Evolutionary conservation across 495 filamentous ascomycete species (phyloP).

Genomic region (Schizothecium vesticola): DNA sequence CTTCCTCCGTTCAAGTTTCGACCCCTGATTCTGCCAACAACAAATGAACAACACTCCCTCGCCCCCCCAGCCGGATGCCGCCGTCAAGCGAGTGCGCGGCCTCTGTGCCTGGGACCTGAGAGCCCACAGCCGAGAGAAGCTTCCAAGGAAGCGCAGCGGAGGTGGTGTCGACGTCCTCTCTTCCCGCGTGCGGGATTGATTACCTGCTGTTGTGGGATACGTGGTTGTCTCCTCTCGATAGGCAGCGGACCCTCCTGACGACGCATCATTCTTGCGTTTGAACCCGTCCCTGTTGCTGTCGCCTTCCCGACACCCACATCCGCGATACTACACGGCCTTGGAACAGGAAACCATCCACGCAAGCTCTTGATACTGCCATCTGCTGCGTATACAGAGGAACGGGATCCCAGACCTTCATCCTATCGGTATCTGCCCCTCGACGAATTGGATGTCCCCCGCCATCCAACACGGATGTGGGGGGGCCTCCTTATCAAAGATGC

Average conservation of each 20-base stretch:
- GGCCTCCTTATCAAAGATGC: conserved; percentile 18
- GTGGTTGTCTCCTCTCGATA: not conserved
- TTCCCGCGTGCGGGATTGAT: conserved; percentile 15
- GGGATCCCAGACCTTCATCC: conserved; percentile 18
- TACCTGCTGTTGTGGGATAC: not conserved
- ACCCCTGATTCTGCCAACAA: not conserved
- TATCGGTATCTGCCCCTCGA: conserved; percentile 16
- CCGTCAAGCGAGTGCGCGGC: conserved; percentile 9
- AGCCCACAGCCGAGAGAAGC: conserved; percentile 3
- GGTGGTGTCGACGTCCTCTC: conserved; percentile 22
- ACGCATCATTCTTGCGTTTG: not conserved
- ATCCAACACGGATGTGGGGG: conserved; percentile 14
- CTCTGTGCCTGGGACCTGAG: conserved; percentile 9
- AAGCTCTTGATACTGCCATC: conserved; percentile 16
- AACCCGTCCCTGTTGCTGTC: not conserved
- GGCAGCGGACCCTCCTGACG: not conserved
- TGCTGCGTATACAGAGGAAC: conserved; percentile 2
- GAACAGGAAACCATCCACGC: not conserved
- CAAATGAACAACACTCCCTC: not conserved
- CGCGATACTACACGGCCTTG: not conserved
- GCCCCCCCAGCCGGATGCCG: not conserved
- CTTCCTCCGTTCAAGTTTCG: not conserved
- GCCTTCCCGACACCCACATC: not conserved
- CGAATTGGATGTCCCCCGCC: conserved; percentile 13
- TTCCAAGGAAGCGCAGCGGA: conserved; percentile 7